Conservation (phyloP, 2,329 filamentous ascomycete species). For the Aspergillus sp. region DNA sequence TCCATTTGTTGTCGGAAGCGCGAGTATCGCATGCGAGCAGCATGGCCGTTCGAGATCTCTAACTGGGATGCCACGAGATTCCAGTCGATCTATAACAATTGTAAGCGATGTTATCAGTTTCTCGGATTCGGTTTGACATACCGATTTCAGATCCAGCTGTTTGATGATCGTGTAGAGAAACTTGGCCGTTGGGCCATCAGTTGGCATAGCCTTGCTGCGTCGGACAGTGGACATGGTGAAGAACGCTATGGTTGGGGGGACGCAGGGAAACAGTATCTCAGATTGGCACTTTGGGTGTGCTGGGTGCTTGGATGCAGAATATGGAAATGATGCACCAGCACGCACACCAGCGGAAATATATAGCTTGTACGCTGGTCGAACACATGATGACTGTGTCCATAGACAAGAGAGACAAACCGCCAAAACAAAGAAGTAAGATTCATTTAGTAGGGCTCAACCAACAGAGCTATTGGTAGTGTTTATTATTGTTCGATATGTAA, state of each 20-base stretch:
- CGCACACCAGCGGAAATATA: too few relatives aligned
- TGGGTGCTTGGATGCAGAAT: too few relatives aligned
- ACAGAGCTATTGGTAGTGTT: not conserved
- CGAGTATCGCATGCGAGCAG: conserved; percentile 56
- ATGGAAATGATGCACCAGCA: too few relatives aligned
- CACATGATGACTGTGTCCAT: not conserved
- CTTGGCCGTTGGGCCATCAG: conserved; percentile 49
- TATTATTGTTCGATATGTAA: not conserved
- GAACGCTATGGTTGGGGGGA: too few relatives aligned
- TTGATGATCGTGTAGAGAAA: conserved; percentile 57
- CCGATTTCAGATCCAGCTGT: conserved; percentile 53
- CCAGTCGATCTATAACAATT: conserved; percentile 51
- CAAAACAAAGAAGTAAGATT: too few relatives aligned
- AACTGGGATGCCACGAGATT: conserved; percentile 48
- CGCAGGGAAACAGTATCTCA: too few relatives aligned
- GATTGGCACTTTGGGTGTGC: too few relatives aligned
- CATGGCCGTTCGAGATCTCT: conserved; percentile 56
- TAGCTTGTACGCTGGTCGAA: not conserved
- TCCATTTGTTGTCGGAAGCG: conserved; percentile 55
- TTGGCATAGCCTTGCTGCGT: conserved; percentile 44
- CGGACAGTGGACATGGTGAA: conserved; percentile 32
- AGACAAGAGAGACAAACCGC: too few relatives aligned
- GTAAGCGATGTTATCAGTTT: not conserved
- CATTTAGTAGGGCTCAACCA: not conserved
- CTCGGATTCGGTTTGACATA: conserved; percentile 24